A percentile compares a stretch with the other conserved stretches of the same genome.
Evolutionary conservation across 2,329 filamentous ascomycete species (phyloP).

Genomic region (Colletotrichum paranaense): DNA sequence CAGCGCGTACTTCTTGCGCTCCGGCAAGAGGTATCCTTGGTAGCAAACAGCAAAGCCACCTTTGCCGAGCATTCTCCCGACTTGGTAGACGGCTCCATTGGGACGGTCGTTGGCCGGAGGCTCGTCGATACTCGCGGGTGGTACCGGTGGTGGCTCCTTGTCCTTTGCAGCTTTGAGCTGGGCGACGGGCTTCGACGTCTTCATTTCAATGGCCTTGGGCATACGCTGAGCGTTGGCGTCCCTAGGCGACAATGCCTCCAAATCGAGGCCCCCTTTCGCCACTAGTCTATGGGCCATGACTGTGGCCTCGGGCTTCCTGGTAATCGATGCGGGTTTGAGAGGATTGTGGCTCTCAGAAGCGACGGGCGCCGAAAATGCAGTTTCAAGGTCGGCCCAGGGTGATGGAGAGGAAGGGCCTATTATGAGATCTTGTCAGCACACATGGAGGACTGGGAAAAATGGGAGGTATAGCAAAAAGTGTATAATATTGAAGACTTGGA

Average conservation of each 20-base stretch:
- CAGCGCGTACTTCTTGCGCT: conserved; percentile 76
- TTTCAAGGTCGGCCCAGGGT: conserved; percentile 3
- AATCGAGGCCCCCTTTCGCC: conserved; percentile 62
- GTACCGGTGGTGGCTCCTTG: conserved; percentile 74
- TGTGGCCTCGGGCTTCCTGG: conserved; percentile 8
- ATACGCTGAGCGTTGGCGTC: conserved; percentile 72
- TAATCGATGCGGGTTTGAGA: conserved; percentile 14
- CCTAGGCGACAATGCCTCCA: conserved; percentile 73
- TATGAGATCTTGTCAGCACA: conserved; percentile 15
- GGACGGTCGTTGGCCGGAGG: conserved; percentile 76
- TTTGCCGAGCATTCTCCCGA: conserved; percentile 80
- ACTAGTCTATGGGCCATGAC: conserved; percentile 61
- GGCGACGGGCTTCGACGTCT: conserved; percentile 55
- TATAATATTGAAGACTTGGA: not conserved
- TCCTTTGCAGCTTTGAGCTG: conserved; percentile 69
- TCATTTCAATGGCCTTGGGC: conserved; percentile 58
- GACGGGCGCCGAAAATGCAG: not conserved
- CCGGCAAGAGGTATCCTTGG: conserved; percentile 74
- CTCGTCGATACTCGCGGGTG: conserved; percentile 69
- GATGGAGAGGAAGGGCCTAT: conserved; percentile 16
- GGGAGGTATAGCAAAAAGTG: not conserved
- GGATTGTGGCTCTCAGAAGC: not conserved
- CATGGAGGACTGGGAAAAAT: not conserved
- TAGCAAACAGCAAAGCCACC: conserved; percentile 88
- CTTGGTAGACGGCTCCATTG: conserved; percentile 78